phyloP scores from a whole-genome alignment of 1,284 basidiomycete genomes.

The Microbotryomycetes sp. region DNA sequence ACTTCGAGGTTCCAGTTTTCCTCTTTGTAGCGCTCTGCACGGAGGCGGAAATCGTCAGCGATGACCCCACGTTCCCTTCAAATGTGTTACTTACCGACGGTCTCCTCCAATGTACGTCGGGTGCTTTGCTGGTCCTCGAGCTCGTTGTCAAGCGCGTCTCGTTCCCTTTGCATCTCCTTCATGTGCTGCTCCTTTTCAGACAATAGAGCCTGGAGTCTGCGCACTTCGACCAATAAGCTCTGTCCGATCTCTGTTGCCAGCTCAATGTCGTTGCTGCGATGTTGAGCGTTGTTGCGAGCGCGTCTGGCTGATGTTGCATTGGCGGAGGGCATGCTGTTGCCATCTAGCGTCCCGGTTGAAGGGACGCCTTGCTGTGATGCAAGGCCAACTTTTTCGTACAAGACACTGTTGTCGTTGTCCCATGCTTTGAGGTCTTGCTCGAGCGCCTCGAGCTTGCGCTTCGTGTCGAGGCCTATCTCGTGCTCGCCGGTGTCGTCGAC shows the following conservation, averaged over 20 bases:
- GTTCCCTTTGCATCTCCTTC: conserved; percentile 77
- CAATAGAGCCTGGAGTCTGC: conserved; percentile 75
- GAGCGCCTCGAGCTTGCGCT: conserved; percentile 65
- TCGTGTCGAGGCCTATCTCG: conserved; percentile 50
- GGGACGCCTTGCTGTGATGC: conserved; percentile 36
- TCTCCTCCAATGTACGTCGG: conserved; percentile 64
- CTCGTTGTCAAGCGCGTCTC: conserved; percentile 65
- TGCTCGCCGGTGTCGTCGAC: conserved; percentile 50
- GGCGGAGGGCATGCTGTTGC: conserved; percentile 6
- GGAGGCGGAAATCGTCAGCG: conserved; percentile 43
- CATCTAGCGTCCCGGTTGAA: neutral
- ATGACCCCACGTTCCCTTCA: too few species aligned
- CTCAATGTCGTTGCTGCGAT: conserved; percentile 51
- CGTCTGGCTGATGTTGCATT: conserved; percentile 38
- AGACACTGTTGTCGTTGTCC: conserved; percentile 73
- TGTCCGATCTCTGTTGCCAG: conserved; percentile 95
- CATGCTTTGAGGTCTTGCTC: conserved; percentile 66
- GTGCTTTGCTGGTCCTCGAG: conserved; percentile 50
- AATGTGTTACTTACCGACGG: conserved; percentile 52
- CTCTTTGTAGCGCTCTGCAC: conserved; percentile 72
- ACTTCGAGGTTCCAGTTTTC: conserved; percentile 99
- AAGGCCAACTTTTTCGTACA: conserved; percentile 61
- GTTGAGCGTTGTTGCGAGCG: conserved; percentile 44
- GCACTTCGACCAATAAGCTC: conserved; percentile 76
- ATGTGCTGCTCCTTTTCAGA: conserved; percentile 82